Evolutionary conservation across 148 eudicot genomes (phyloP).

Genomic region (Rhododendron mucronatum): DNA sequence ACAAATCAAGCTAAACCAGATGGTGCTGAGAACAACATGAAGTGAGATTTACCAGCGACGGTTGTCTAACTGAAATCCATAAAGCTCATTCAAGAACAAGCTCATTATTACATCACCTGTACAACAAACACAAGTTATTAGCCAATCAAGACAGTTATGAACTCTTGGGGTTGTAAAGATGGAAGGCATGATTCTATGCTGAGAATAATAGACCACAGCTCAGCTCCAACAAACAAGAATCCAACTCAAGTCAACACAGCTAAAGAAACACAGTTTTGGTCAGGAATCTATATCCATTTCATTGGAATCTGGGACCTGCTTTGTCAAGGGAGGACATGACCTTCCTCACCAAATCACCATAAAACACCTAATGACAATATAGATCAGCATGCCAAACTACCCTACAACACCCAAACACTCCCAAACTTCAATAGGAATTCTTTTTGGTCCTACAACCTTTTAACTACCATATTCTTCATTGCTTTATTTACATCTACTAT

Average conservation of each 20-base stretch:
- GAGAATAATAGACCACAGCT: background rate
- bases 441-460: background rate
- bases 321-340: too few species aligned
- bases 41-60: conserved; percentile 71
- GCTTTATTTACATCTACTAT: background rate
- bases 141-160: background rate
- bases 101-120: conserved; percentile 97
- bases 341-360: background rate
- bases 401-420: background rate
- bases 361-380: background rate
- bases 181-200: background rate
- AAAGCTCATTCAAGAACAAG: conserved; percentile 83
- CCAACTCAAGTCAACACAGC: background rate
- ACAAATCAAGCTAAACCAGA: conserved; percentile 4
- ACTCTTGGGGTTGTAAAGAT: conserved; percentile 3
- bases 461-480: background rate
- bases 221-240: conserved; percentile 1
- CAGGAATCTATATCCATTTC: background rate
- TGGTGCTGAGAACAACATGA: background rate
- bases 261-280: background rate
- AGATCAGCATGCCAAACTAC: background rate
- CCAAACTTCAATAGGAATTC: background rate
- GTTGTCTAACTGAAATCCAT: conserved; percentile 92
- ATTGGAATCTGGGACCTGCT: background rate
- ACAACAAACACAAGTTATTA: conserved; percentile 7